Conservation (phyloP, 345 rosid species). For the Fremontodendron californicum region DNA sequence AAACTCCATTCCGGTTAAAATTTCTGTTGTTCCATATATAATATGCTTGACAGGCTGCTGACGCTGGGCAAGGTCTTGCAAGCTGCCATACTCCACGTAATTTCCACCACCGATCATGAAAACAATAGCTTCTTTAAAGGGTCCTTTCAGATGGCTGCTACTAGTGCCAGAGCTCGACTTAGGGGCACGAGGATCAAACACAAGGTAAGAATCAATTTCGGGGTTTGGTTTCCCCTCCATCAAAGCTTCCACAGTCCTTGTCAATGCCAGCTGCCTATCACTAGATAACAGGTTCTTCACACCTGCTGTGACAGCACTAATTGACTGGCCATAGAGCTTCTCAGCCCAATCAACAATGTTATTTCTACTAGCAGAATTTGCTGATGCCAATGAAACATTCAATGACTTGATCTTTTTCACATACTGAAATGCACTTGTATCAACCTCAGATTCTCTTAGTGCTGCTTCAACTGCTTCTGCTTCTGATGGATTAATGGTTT, state of each 20-base stretch:
- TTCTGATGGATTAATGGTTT: constrained; percentile 78
- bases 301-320: constrained; percentile 97
- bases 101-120: constrained; percentile 99
- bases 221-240: constrained; percentile 95
- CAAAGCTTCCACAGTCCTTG: constrained; percentile 91
- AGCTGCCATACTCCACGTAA: constrained; percentile 88
- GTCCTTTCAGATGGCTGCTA: constrained; percentile 75
- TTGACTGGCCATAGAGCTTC: constrained; percentile 90
- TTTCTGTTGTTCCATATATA: constrained; percentile 92
- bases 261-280: constrained; percentile 86
- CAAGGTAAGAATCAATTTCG: constrained; percentile 77
- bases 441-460: constrained; percentile 79
- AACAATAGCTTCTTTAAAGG: constrained; percentile 92
- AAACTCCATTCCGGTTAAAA: constrained; percentile 85
- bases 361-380: constrained; percentile 87
- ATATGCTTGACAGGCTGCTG: constrained; percentile 87
- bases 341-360: constrained; percentile 99
- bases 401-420: constrained; percentile 95
- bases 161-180: constrained; percentile 63
- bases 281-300: constrained; percentile 84
- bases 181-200: constrained; percentile 92
- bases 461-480: constrained; percentile 88
- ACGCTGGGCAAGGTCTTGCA: constrained; percentile 79
- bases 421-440: constrained; percentile 88
- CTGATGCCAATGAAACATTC: constrained; percentile 83